Evolutionary conservation across 2,329 filamentous ascomycete species (phyloP).

Genomic region (Alternaria rosae): DNA sequence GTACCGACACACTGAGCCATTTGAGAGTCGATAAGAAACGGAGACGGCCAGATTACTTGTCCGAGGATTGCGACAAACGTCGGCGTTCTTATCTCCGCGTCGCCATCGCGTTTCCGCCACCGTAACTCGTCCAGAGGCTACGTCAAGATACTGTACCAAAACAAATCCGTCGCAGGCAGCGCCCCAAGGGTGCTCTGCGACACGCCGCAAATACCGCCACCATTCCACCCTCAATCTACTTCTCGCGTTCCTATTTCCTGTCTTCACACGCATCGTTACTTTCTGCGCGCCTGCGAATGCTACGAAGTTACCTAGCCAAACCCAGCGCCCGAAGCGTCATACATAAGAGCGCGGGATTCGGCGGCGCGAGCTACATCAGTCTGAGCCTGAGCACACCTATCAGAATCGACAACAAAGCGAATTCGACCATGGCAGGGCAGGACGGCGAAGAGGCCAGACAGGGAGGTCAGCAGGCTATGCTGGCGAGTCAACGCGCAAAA

Average conservation of each 20-base stretch:
- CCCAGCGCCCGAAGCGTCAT: slow-evolving; percentile 31
- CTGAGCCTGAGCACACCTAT: slow-evolving; percentile 41
- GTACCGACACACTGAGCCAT: neutral
- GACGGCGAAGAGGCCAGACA: slow-evolving; percentile 28
- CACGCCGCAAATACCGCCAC: slow-evolving; percentile 27
- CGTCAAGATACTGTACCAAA: slow-evolving; percentile 29
- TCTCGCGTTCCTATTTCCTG: neutral
- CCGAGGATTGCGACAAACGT: slow-evolving; percentile 3
- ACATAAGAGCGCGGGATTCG: slow-evolving; percentile 39
- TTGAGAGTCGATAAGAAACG: neutral
- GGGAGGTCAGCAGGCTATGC: slow-evolving; percentile 55
- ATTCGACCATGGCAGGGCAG: slow-evolving; percentile 41
- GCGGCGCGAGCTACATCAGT: slow-evolving; percentile 42
- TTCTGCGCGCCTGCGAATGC: slow-evolving; percentile 43
- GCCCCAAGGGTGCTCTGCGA: slow-evolving; percentile 24
- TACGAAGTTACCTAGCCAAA: slow-evolving; percentile 38
- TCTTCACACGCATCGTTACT: neutral
- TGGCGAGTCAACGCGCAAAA: slow-evolving; percentile 58
- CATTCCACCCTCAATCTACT: slow-evolving; percentile 3
- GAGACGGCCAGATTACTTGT: slow-evolving; percentile 18
- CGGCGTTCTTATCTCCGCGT: slow-evolving; percentile 19
- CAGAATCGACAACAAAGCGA: slow-evolving; percentile 31
- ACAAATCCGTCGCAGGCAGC: slow-evolving; percentile 24
- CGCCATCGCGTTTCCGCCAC: slow-evolving; percentile 15
- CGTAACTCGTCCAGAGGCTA: slow-evolving; percentile 24